These are phyloP conservation scores for Hygrophoropsis aurantiaca DNA, from an alignment of 768 basidiomycete species.

Conservation along the genomic window DNA sequence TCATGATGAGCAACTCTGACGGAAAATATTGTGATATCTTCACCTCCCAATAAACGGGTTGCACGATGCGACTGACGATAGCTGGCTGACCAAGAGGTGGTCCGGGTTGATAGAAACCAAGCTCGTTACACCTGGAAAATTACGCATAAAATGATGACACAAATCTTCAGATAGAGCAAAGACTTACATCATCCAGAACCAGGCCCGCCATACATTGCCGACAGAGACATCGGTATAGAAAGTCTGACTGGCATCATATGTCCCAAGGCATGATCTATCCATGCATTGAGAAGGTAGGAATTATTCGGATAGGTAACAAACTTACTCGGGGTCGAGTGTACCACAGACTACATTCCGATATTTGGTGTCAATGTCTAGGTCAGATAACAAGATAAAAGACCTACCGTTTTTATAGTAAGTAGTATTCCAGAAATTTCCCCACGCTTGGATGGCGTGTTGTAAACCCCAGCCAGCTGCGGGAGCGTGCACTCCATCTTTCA, in stretches of 20 bases:
- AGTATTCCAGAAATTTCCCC: constrained; percentile 53
- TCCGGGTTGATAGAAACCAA: constrained; percentile 48
- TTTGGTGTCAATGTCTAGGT: background rate
- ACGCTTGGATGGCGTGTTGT: constrained; percentile 52
- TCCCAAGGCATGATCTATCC: constrained; percentile 28
- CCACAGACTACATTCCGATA: background rate
- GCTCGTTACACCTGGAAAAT: constrained; percentile 56
- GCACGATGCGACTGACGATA: constrained; percentile 18
- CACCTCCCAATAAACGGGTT: constrained; percentile 17
- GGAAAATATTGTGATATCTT: background rate
- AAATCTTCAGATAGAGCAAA: constrained; percentile 21
- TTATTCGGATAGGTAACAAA: background rate
- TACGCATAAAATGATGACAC: background rate
- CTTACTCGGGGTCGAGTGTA: background rate
- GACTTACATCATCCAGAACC: constrained; percentile 61
- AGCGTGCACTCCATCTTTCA: constrained; percentile 54
- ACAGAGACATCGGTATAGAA: constrained; percentile 55
- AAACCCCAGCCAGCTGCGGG: constrained; percentile 54
- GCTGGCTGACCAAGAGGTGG: constrained; percentile 28
- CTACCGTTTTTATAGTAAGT: constrained; percentile 29
- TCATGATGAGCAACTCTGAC: background rate
- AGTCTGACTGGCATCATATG: constrained; percentile 30
- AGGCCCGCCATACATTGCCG: constrained; percentile 55
- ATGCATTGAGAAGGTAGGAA: background rate
- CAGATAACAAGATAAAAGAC: constrained; percentile 5